phyloP scores from a whole-genome alignment of 1,139 yeast species.

The Geotrichum klebahnii region DNA sequence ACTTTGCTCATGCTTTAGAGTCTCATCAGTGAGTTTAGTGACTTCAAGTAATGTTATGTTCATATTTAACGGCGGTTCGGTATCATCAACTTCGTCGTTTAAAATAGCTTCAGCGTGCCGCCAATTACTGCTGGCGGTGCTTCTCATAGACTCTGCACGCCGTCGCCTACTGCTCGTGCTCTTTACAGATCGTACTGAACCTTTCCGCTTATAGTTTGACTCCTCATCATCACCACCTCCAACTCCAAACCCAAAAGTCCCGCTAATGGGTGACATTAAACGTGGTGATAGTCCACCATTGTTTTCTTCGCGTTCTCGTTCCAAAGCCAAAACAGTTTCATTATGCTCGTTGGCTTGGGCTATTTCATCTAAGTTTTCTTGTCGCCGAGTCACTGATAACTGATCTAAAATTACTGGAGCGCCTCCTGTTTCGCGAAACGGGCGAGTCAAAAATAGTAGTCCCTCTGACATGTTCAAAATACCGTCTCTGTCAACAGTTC shows the following conservation, averaged over 20 bases:
- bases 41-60: constrained; percentile 11
- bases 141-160: too few species aligned
- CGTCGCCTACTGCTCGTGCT: too few species aligned
- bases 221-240: too few species aligned
- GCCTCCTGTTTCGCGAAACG: constrained; percentile 47
- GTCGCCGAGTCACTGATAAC: constrained; percentile 25
- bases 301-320: too few species aligned
- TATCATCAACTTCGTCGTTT: neutral
- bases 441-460: constrained; percentile 70
- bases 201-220: too few species aligned
- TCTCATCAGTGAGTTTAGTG: constrained; percentile 39
- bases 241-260: too few species aligned
- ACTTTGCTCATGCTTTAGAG: constrained; percentile 65
- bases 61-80: neutral
- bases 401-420: constrained; percentile 28
- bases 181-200: too few species aligned
- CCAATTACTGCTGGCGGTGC: too few species aligned
- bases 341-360: constrained; percentile 16
- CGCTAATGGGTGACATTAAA: too few species aligned
- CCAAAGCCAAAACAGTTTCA: too few species aligned
- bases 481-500: constrained; percentile 69
- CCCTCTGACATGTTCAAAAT: constrained; percentile 85
- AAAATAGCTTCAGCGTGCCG: neutral
- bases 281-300: too few species aligned
- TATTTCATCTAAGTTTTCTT: constrained; percentile 24